Evolutionary conservation across 2,329 filamentous ascomycete species (phyloP), one percentile per base, ranked within the genome.

Genomic region (Dactylellina sp.): DNA sequence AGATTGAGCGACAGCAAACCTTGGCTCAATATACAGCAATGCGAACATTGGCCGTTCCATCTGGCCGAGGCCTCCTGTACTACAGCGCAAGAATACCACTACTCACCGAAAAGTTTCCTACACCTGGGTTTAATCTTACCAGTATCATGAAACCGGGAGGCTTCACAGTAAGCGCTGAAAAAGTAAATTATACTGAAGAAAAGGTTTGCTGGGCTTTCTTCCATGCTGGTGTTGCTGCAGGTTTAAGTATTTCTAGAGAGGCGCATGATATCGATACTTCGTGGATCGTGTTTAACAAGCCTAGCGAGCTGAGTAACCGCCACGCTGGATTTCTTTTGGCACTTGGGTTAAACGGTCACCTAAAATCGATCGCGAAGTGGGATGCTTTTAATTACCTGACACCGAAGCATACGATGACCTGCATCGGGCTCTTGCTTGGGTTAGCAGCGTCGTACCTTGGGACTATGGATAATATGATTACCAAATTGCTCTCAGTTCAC

Each of bases 161-260:
- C 76, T 93, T 93, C 37, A 96, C 92, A 1, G 91, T 99, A 28
- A 93, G 92, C n/a, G 93, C 95, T 5, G 95, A 99, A 79, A 92
- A 94, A 78, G 85, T 86, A 4, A 84, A 90, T 1, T 96, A 96
- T 79, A 94, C 91, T 0, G 95, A 99, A 82, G 95, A 99, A 78
- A 98, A 96, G 81, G 92, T 97, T 42, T 94, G 92, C 79, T 99
- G 95, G 95, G 93, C 94, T 0, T 99, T 97, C 82, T 99, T 99
- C 82, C 95, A 99, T 80, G 92, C 96, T 70, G 95, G 95, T 5
- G 94, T 96, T 28, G 91, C 94, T n/a, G 92, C 91, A 22, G 95
- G 95, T 1, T 83, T 99, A 24, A 91, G 93, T 66, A 96, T 99
- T 57, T 97, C 95, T 4, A 90, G 89, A 11, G 87, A 92, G 64